Evolutionary conservation across 345 rosid species (phyloP).

Genomic region (Viola odorata): DNA sequence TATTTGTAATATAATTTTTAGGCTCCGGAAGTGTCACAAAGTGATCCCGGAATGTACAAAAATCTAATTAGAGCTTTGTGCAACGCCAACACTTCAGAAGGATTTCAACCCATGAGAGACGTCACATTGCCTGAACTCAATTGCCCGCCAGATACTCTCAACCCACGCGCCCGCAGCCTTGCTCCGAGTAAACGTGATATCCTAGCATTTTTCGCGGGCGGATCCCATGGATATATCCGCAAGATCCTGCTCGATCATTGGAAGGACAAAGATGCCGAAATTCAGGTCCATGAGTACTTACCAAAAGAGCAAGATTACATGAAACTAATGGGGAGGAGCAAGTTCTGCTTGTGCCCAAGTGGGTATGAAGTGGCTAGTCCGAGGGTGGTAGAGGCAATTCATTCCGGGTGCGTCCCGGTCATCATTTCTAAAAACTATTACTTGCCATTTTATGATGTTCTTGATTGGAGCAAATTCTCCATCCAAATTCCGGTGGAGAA

Average conservation of each 20-base stretch:
- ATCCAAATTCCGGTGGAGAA: too few relatives aligned
- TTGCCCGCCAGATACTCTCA: slow-evolving; percentile 22
- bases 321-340: slow-evolving; percentile 25
- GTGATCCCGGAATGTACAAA: slow-evolving; percentile 29
- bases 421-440: too few relatives aligned
- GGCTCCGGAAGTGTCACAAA: slow-evolving; percentile 39
- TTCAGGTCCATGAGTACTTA: slow-evolving; percentile 39
- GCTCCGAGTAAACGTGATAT: slow-evolving; percentile 23
- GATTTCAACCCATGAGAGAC: slow-evolving; percentile 35
- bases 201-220: slow-evolving; percentile 43
- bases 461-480: too few relatives aligned
- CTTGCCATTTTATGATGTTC: too few relatives aligned
- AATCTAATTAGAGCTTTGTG: slow-evolving; percentile 40
- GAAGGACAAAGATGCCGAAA: slow-evolving; percentile 39
- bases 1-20: slow-evolving; percentile 5
- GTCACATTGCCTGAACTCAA: slow-evolving; percentile 45
- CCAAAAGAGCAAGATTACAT: slow-evolving; percentile 28
- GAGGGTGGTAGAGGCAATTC: too few relatives aligned
- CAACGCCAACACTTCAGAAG: slow-evolving; percentile 46
- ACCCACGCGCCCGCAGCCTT: slow-evolving; percentile 16
- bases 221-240: slow-evolving; percentile 40
- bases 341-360: too few relatives aligned
- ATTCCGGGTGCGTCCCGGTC: too few relatives aligned
- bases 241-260: slow-evolving; percentile 31
- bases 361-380: too few relatives aligned